These are phyloP conservation scores for Backusella tuberculispora DNA, from an alignment of 192 early-diverging fungal genomes.

Conservation along the genomic window DNA sequence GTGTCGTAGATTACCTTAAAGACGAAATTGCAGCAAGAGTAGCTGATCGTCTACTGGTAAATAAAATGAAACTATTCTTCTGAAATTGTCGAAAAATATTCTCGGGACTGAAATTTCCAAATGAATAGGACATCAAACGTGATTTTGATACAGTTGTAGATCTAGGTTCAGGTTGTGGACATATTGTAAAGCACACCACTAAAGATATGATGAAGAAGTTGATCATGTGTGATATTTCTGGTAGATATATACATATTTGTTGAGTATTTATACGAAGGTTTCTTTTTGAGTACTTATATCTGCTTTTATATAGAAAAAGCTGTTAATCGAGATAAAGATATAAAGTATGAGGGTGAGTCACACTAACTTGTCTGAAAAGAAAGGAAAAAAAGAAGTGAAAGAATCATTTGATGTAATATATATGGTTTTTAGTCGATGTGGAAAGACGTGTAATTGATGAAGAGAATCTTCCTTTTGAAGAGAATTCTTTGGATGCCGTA, in stretches of 20 bases:
- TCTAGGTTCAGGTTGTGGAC: slow-evolving; percentile 86
- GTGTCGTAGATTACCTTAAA: slow-evolving; percentile 86
- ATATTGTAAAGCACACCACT: slow-evolving; percentile 83
- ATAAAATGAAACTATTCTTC: not conserved
- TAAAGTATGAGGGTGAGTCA: slow-evolving; percentile 34
- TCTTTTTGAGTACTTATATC: not conserved
- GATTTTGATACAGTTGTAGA: slow-evolving; percentile 86
- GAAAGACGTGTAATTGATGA: slow-evolving; percentile 85
- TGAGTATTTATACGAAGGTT: not conserved
- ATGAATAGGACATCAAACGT: slow-evolving; percentile 84
- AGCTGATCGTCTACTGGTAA: slow-evolving; percentile 84
- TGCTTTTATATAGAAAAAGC: slow-evolving; percentile 40
- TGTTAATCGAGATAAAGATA: slow-evolving; percentile 59
- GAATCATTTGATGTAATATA: not conserved
- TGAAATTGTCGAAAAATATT: not conserved
- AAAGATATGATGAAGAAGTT: slow-evolving; percentile 81
- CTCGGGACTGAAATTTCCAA: not conserved
- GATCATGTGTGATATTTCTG: slow-evolving; percentile 87
- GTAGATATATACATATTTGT: slow-evolving; percentile 32
- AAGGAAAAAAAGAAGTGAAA: not conserved
- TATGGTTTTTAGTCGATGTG: slow-evolving; percentile 57
- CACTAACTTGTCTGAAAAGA: not conserved
- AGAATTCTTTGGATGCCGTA: slow-evolving; percentile 87
- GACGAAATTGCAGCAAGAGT: slow-evolving; percentile 89
- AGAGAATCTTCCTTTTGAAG: slow-evolving; percentile 79